Evolutionary conservation across 257 asterid species (phyloP), one percentile per base, ranked within the genome.

Genomic region (Solanum medicagineum): DNA sequence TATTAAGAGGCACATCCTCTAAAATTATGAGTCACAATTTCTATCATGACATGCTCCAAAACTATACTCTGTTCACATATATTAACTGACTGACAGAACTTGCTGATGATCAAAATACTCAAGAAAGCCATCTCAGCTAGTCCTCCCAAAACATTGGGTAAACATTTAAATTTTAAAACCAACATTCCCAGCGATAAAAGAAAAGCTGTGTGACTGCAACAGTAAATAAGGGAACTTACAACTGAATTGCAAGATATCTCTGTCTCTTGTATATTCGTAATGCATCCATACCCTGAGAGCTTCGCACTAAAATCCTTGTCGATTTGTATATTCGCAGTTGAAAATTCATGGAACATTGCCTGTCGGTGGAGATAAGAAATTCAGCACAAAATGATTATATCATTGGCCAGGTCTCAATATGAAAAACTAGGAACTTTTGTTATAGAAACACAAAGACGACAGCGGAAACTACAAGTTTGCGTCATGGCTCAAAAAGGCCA

Each of bases 311-410:
- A 95, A 87, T 95, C 99, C 84, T 95, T 95, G 91, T 95, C 99
- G n/a, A 95, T 94, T 86, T 95, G 99, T 88, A 95, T 89, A 90
- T 93, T 92, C 55, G 92, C 92, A 40, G 99, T 94, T 66, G 99
- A 94, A 88, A 95, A 92, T 79, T 95, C 99, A 63, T 94, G 97
- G 90, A 93, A 95, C 99, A 95, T 95, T 63, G 99, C 99, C 99
- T 95, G 94, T 88, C 53, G 12, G 29, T 26, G 26, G 65, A 79
- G 15, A 79, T 9, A 2, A 79, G 29, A 79, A 79, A 79, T 79
- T 79, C 19, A 79, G 65, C 4, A 53, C 53, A 75, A 51, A 53
- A 53, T 75, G 82, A 51, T 17, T 19, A 19, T 29, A 79, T n/a
- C 59, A 45, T 29, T 53, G 26, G 29, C 0, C 65, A 53, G 10